Evolutionary conservation across 495 filamentous ascomycete species (phyloP).

Genomic region (Aspergillus asperescens): DNA sequence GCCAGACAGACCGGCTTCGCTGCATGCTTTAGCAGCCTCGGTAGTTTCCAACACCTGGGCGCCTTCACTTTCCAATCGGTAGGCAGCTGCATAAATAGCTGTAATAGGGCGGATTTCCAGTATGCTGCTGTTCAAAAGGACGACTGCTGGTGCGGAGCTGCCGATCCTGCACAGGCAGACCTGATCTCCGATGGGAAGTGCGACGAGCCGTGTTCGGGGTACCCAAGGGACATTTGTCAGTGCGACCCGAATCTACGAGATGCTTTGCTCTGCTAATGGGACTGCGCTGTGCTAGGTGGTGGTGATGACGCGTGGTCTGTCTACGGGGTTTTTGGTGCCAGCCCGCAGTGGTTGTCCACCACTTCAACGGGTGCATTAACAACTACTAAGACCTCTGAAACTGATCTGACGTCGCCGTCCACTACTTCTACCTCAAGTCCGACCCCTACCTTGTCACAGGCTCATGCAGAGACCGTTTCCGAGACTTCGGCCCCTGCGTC

Average conservation of each 20-base stretch:
- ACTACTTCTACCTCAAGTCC: no score
- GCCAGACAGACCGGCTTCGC: neutral
- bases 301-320: neutral
- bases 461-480: neutral
- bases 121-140: neutral
- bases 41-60: neutral
- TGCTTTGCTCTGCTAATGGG: neutral
- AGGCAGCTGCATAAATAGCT: neutral
- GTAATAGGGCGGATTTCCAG: neutral
- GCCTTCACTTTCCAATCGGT: neutral
- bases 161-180: neutral
- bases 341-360: neutral
- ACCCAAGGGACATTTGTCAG: neutral
- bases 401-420: no score
- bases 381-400: neutral
- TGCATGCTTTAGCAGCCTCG: constrained; percentile 3
- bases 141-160: constrained; percentile 6
- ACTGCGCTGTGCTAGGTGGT: neutral
- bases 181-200: constrained; percentile 2
- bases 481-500: neutral
- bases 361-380: neutral
- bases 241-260: neutral
- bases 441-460: no score
- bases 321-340: neutral
- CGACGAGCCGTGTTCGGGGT: neutral